Evolutionary conservation across 2,329 filamentous ascomycete genomes (phyloP), one percentile per base, ranked within the genome.

Genomic region (Aspergillus cejpii): DNA sequence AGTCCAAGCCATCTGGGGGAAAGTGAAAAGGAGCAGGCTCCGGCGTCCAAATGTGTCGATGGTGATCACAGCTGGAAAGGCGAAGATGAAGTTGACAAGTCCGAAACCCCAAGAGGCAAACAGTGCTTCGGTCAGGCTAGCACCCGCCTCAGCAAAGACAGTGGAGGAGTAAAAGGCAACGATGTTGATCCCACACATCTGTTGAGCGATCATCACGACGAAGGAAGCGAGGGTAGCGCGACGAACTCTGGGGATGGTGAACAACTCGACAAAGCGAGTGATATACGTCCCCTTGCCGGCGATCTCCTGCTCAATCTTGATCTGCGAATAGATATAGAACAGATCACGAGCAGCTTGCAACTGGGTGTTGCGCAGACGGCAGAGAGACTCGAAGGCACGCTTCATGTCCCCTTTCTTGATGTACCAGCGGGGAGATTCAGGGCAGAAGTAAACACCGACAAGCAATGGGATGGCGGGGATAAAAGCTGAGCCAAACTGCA

Each of bases 151-250:
- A 5, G 44, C 43, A 41, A 75, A 74, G 37, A 75, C 63, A 2
- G 80, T 82, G 0, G 80, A 81, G 0, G 79, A 84, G 65, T 89
- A 88, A 63, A 88, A 88, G 1, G 84, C 81, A 44, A 88, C 84
- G 45, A 87, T 84, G 60, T 87, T 86, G 63, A 85, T 74, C 67
- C 77, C 78, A 55, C 81, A 84, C 76, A 85, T 81, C 63, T 85
- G 81, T 63, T 85, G 83, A 0, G 80, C 81, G 56, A 85, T 81
- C 87, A 94, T 94, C 53, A 91, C 85, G 1, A 81, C 80, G 52
- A 82, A 85, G 1, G 86, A 84, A 5, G 87, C 87, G 23, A 85
- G 74, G 3, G 82, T 90, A 2, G 88, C 88, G 31, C 72, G 70
- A 29, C 72, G 67, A 44, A 74, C 64, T 14, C 72, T 68, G 5